Base-by-base conservation (phyloP, 108 stramenopile species). In the Skeletonema costatum region DNA sequence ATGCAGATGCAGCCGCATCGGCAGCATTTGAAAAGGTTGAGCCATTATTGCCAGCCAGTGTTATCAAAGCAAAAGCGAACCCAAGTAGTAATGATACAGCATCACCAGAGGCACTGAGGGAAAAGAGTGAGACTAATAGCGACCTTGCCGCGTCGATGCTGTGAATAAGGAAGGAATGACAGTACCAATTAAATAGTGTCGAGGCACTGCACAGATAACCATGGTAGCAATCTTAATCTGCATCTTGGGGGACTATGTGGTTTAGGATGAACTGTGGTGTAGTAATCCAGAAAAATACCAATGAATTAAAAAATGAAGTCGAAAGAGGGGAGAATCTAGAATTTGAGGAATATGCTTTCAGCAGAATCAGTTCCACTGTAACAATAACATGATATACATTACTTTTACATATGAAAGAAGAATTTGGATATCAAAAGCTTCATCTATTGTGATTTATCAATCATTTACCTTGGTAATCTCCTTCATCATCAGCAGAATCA, bases 1-100 rank as follows among this genome's bases (percentile, higher is more conserved):
- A 77, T 4, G 93, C 93, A 10, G 91, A 95, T 82, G 88, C 82
- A 0, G 91, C 91, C 14, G 90, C 90, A 14, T 73, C 77, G 11
- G 80, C 85, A 1, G 93, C 93, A 4, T 92, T 87, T 74, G 83
- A 89, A 19, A 90, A 95, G 60, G 91, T 95, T 25, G 89, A 92
- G 58, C 90, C 90, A 21, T 64, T 93, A 32, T 29, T 93, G 44
- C 88, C 82, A 2, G 35, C 73, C 13, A 83, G 73, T 64, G 75
- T 76, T 42, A 74, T 76, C n/a, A 35, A 65, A 44, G 71, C 65
- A 70, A 64, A 75, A 2, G 58, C 35, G 29, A 60, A 59, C 36
- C 46, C 16, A 46, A 46, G 2, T 46, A 46, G 16, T 46, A n/a
- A 46, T 46, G 16, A 46, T 46, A 0, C 44, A 46, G 44, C 16